Evolutionary conservation across 257 asterid species (phyloP).

Genomic region (Solanum piurae): DNA sequence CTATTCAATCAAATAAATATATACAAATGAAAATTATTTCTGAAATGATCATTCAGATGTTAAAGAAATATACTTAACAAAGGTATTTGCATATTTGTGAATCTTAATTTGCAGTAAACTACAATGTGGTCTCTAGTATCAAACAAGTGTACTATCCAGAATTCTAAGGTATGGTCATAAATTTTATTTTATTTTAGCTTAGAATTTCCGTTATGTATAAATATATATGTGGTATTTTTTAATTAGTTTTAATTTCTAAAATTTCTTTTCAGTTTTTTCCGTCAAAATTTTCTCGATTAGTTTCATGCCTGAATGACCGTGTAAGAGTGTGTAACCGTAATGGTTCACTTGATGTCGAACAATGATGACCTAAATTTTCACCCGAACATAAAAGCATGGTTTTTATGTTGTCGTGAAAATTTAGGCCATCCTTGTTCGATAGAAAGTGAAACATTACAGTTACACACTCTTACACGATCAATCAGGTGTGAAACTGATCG

Average conservation of each 20-base stretch:
- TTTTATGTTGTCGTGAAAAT: slow-evolving; percentile 27
- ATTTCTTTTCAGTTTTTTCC: slow-evolving; percentile 44
- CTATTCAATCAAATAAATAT: too few species aligned
- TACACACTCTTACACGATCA: slow-evolving; percentile 21
- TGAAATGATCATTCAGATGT: too few species aligned
- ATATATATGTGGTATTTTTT: background rate
- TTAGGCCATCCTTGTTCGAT: slow-evolving; percentile 40
- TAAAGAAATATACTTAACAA: background rate
- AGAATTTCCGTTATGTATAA: background rate
- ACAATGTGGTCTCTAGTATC: too few species aligned
- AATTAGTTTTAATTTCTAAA: background rate
- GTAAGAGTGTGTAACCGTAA: slow-evolving; percentile 19
- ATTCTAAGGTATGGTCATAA: background rate
- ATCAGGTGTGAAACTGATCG: slow-evolving; percentile 9
- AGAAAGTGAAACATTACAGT: slow-evolving; percentile 17
- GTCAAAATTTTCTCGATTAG: slow-evolving; percentile 19
- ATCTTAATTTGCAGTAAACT: background rate
- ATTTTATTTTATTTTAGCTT: background rate
- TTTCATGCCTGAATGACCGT: slow-evolving; percentile 13
- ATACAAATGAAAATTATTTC: too few species aligned
- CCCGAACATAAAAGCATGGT: slow-evolving; percentile 8
- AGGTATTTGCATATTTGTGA: background rate
- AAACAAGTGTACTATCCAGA: background rate
- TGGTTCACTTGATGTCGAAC: slow-evolving; percentile 24
- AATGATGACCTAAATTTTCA: slow-evolving; percentile 50